Percentiles rank a stretch among this genome's conserved stretches.
These are phyloP conservation scores for Cylindrodendrum hubeiense DNA, from an alignment of 2,329 filamentous ascomycete genomes.

Conservation along the genomic window DNA sequence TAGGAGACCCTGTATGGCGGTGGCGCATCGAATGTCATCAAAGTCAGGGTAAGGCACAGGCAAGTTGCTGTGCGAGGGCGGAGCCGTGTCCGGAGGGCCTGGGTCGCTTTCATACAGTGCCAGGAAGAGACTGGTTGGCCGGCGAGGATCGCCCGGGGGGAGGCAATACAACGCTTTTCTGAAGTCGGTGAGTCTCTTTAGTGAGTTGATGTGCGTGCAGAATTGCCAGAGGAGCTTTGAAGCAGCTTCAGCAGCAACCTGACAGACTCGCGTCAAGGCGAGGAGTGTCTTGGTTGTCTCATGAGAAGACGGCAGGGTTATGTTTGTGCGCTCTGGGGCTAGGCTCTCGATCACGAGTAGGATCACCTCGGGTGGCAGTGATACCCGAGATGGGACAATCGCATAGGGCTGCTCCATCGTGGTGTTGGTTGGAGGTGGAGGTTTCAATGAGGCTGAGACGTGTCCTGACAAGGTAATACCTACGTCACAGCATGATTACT, in stretches of 20 bases:
- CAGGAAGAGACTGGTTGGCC: not conserved
- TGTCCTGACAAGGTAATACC: too few species aligned
- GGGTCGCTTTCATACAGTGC: not conserved
- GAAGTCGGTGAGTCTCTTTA: not conserved
- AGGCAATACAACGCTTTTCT: not conserved
- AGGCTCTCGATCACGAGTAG: not conserved
- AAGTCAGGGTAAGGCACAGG: not conserved
- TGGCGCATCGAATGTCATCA: too few species aligned
- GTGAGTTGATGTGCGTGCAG: not conserved
- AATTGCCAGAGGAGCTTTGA: not conserved
- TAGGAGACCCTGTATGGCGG: not conserved
- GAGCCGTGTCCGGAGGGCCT: not conserved
- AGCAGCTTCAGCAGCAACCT: not conserved
- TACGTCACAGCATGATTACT: too few species aligned
- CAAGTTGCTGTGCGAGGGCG: not conserved
- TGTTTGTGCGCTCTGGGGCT: not conserved
- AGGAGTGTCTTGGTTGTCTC: not conserved
- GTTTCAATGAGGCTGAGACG: too few species aligned
- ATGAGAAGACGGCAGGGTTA: not conserved
- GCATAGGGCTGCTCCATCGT: not conserved
- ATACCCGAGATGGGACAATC: too few species aligned
- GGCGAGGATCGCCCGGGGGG: not conserved
- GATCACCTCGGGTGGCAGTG: not conserved
- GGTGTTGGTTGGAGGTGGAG: not conserved
- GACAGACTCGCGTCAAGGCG: not conserved